Evolutionary conservation across 805 yeast species (phyloP), one percentile per base, ranked within the genome.

Genomic region (Lachancea sp.): DNA sequence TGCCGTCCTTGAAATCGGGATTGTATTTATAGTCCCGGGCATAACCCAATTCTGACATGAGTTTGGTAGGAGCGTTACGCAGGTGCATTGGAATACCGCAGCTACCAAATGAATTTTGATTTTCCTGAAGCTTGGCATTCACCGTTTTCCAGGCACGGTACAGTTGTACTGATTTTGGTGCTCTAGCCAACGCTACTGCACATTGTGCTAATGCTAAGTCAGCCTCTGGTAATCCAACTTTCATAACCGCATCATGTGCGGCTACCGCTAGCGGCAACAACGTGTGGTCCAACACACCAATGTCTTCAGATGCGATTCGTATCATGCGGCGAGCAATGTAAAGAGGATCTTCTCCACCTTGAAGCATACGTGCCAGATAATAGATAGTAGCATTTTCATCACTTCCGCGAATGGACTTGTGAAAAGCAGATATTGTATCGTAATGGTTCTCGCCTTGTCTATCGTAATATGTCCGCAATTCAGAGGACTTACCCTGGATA

Each of bases 381-480:
- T 81, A 90, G 49, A 93, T 66, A 0, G 98, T 82, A 0, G 97
- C 98, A 67, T 93, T 87, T 0, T 90, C 82, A 56, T 91, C 82
- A 0, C 86, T 76, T 0, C 99, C 99, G 46, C 99, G 72, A 0
- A 93, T 77, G 0, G 95, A 78, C 58, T 93, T 93, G 67, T 93
- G 99, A 53, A 93, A 85, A 1, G 99, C 99, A 12, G 95, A 85
- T 6, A 93, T 93, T 1, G 95, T 79, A 61, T 93, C 99, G 63
- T 93, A 93, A 62, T 93, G 99, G 3, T 80, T 78, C 55, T 93
- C 99, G 1, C 97, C 97, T 29, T 79, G 81, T 38, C 86, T 72
- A 62, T 93, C 98, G 59, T 91, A 90, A 38, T 61, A 61, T 1
- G 63, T 58, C 25, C 50, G 57, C 4, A 60, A 44, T 11, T 54